Base-by-base conservation (phyloP, 148 eudicot genomes). In the Oxyria digyna region DNA sequence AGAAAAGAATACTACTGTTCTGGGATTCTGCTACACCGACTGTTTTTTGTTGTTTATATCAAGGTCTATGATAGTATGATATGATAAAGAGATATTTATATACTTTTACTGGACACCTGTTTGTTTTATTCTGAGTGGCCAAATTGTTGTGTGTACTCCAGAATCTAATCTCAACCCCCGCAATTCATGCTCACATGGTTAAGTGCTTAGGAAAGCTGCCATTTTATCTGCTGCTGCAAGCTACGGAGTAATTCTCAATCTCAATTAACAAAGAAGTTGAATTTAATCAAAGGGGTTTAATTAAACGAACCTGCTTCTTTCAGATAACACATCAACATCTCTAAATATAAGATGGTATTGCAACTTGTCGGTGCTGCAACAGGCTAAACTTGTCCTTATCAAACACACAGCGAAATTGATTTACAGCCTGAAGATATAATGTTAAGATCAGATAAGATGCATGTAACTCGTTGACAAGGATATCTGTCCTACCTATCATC, bases 11-110 rank as follows among this genome's bases (percentile, higher is more conserved):
- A 54, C 23, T 24, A 15, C 11, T 35, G 6, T 54, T 54, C 8
- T n/a, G 62, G 31, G 62, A 24, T 54, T 54, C 65, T 12, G 33
- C 64, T 57, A 13, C 65, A 59, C 65, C 38, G 65, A 59, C 37
- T 59, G 37, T 59, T 29, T 35, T 27, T 59, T 9, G 59, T 52
- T 21, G 13, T 52, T 52, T 23, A 23, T 6, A 52, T 52, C 23
- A 12, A 52, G 7, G 38, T 2, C 4, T 8, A 27, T 13, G 6
- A 5, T 15, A 54, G 5, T 21, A 21, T 54, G 2, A 11, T 54
- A 52, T 11, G 48, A 43, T 10, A 50, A 17, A 50, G 24, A 50
- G 5, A 50, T 9, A 21, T 52, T 21, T 6, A 35, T 35, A 35
- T 6, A 35, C 3, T 35, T 35, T 2, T 35, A 6, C 38, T 35